Evolutionary conservation across 2,329 filamentous ascomycete species (phyloP), one percentile per base, ranked within the genome.

Genomic region (Calonectria pseudoturangicola): DNA sequence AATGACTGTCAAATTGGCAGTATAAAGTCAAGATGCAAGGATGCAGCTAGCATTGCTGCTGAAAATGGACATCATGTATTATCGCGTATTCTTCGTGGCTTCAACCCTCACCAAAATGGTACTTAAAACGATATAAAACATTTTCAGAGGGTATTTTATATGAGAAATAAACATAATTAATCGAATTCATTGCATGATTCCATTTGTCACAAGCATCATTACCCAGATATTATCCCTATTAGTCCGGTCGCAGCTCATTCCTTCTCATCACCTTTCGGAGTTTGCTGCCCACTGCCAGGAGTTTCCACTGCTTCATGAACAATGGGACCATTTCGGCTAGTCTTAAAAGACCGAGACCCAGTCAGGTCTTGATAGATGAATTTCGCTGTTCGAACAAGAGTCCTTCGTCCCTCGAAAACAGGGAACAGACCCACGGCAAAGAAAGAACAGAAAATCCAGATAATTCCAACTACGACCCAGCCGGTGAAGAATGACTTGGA

Each of bases 351-450:
- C 10, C 65, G 65, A 9, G 56, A 65, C 6, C 70, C 70, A 5
- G 65, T 65, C 30, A 72, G 16, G 21, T 72, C 70, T 27, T 63
- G 41, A 15, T 64, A 72, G 25, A 72, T 72, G 48, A 58, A 72
- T 33, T 68, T 68, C 18, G 70, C 70, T 5, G 70, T 72, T 3
- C 70, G 65, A 10, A 68, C 18, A 8, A 72, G 65, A 21, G 70
- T 96, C 71, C 88, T 84, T 2, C 95, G 86, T 0, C 95, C 94
- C 81, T 98, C 95, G 83, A 90, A 97, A 1, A 97, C 85, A 8
- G 96, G 96, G 83, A 93, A 98, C 0, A 98, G 47, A 0, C 94
- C 95, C 0, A 98, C 95, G 12, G 91, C 93, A 68, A 93, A 87
- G 2, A 92, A 86, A 3, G 92, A 93, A 78, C 90, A 91, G 79